Evolutionary conservation across 148 eudicot species (phyloP).

Genomic region (Dysphania ambrosioides): DNA sequence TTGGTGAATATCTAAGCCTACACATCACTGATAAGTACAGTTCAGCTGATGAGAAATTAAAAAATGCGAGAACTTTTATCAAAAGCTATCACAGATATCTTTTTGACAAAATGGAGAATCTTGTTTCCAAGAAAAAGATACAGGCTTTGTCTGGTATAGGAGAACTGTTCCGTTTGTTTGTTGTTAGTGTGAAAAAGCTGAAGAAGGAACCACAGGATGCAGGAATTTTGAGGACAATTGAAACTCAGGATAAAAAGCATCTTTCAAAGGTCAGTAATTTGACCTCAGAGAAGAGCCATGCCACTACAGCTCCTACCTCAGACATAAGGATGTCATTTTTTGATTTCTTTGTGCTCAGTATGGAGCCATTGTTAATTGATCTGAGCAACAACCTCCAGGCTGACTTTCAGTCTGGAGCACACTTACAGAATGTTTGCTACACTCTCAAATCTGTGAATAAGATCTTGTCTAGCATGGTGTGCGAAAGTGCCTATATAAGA

Average conservation of each 20-base stretch:
- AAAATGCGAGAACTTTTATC: constrained; percentile 40
- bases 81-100: constrained; percentile 90
- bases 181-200: constrained; percentile 54
- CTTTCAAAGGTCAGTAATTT: constrained; percentile 22
- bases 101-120: constrained; percentile 67
- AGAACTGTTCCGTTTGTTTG: constrained; percentile 64
- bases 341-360: constrained; percentile 68
- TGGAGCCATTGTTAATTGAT: constrained; percentile 62
- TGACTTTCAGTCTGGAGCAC: constrained; percentile 38
- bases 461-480: constrained; percentile 43
- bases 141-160: constrained; percentile 59
- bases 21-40: constrained; percentile 55
- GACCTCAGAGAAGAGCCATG: constrained; percentile 33
- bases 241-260: constrained; percentile 26
- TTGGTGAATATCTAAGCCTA: constrained; percentile 77
- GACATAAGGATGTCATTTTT: constrained; percentile 57
- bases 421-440: constrained; percentile 33
- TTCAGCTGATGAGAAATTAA: constrained; percentile 38
- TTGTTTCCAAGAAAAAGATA: constrained; percentile 55
- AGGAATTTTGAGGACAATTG: constrained; percentile 31
- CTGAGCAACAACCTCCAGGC: constrained; percentile 36
- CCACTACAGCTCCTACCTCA: constrained; percentile 29
- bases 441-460: constrained; percentile 54
- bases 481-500: constrained; percentile 57
- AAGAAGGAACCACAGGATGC: constrained; percentile 40